Base-by-base conservation (phyloP, 1,139 yeast genomes). In the Suhomyces maxii region DNA sequence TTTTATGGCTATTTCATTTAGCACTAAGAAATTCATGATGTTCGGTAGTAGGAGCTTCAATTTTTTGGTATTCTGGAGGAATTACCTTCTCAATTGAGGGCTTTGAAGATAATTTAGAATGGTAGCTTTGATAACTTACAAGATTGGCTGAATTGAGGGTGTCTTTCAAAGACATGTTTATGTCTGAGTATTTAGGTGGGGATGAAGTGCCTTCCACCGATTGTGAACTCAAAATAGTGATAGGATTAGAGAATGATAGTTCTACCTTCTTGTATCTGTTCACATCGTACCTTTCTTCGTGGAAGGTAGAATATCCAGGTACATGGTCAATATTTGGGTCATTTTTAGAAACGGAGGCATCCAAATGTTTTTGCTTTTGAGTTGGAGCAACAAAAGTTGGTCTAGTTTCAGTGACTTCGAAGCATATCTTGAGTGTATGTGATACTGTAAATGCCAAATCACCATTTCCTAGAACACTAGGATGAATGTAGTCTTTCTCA, bases 231-330 rank as follows among this genome's bases (percentile, higher is more conserved):
- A 57, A 44, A 10, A 57, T 39, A 9, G 48, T 43, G n/a, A 57
- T 47, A 5, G 60, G 57, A 5, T 51, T 38, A 7, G 56, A 40
- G 41, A 54, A 56, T 2, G 57, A 51, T n/a, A 57, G 46, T 30
- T 56, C 60, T 6, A 53, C 52, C 35, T 44, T 50, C 31, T 47
- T 51, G 37, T 36, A 56, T 25, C 50, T 48, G 4, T 49, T 39
- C 4, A 42, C 23, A 3, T 42, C 52, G 25, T 44, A 41, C 25
- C 45, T 43, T 30, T 47, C 36, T 31, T 41, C 46, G 31, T 52
- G 58, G 40, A 41, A 49, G 8, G 54, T 47, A 18, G 56, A 42
- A 37, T 48, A 51, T 7, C 45, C 46, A 7, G 57, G 57, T 11
- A 28, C n/a, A 28, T 28, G 23, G 23, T 18, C 6, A 18, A 18